Conservation (phyloP, 805 yeast species). For the Spathaspora passalidarum region DNA sequence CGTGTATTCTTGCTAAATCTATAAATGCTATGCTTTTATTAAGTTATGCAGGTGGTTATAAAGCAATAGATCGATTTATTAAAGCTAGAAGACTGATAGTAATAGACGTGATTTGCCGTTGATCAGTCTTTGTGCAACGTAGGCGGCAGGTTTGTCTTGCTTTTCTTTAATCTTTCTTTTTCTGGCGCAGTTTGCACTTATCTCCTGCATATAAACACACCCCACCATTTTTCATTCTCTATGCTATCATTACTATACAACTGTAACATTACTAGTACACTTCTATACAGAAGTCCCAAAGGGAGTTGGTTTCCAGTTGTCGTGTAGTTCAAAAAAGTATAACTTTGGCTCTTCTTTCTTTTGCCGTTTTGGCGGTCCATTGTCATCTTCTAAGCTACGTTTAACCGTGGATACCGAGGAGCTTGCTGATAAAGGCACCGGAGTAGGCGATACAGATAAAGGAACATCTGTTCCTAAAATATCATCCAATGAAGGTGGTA, state of each 20-base stretch:
- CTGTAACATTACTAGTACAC: not conserved
- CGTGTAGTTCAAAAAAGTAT: constrained; percentile 27
- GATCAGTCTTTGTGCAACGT: no score
- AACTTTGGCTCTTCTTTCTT: constrained; percentile 7
- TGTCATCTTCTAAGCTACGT: not conserved
- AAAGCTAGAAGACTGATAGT: no score
- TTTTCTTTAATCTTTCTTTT: not conserved
- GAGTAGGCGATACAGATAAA: constrained; percentile 5
- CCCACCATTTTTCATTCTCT: not conserved
- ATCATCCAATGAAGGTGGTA: constrained; percentile 25
- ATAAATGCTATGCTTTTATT: no score
- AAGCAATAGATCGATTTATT: no score
- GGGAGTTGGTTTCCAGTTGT: constrained; percentile 52
- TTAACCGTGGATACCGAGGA: constrained; percentile 6
- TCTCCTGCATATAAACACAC: not conserved
- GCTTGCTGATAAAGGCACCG: constrained; percentile 1
- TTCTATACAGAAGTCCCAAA: constrained; percentile 38
- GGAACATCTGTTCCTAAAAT: constrained; percentile 15
- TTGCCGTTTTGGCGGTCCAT: constrained; percentile 12
- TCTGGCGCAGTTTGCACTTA: not conserved
- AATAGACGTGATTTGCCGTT: no score
- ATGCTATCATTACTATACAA: not conserved
- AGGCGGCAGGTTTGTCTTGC: not conserved
- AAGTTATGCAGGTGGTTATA: no score
- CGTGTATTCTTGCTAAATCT: no score